phyloP scores from a whole-genome alignment of 345 rosid genomes.

The Heritiera littoralis region DNA sequence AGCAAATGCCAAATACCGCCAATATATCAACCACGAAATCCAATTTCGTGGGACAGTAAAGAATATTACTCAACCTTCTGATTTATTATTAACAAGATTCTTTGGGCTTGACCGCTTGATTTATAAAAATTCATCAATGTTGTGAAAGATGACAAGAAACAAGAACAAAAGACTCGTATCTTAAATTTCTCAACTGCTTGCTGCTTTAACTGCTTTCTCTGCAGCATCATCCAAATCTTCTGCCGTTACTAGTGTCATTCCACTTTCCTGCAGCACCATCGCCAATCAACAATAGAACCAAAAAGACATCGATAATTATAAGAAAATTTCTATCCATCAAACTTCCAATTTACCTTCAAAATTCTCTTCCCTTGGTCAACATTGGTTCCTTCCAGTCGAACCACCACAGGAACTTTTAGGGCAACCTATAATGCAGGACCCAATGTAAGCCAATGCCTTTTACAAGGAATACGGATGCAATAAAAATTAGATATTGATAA shows the following conservation, averaged over 20 bases:
- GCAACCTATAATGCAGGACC: slow-evolving; percentile 53
- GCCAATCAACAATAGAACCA: neutral
- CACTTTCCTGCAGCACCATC: slow-evolving; percentile 69
- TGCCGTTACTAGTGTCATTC: slow-evolving; percentile 83
- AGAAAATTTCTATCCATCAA: neutral
- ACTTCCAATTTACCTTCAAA: slow-evolving; percentile 56
- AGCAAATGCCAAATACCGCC: neutral
- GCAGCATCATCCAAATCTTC: slow-evolving; percentile 99
- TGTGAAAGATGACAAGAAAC: slow-evolving; percentile 5
- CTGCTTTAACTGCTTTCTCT: slow-evolving; percentile 88
- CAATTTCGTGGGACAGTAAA: slow-evolving; percentile 9
- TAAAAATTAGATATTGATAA: neutral
- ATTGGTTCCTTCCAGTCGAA: slow-evolving; percentile 74
- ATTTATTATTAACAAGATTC: slow-evolving; percentile 28
- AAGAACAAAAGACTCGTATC: neutral
- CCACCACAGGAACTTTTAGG: slow-evolving; percentile 91
- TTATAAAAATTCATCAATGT: slow-evolving; percentile 14
- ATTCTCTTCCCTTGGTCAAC: slow-evolving; percentile 91
- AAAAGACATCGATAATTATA: neutral
- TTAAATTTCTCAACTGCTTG: slow-evolving; percentile 33
- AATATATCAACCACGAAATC: neutral
- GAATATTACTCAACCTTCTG: slow-evolving; percentile 18
- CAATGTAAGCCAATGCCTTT: slow-evolving; percentile 11
- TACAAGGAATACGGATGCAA: neutral
- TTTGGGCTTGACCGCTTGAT: neutral